These are phyloP conservation scores for Suhomyces prunicola DNA, from an alignment of 805 yeast species.

Conservation along the genomic window DNA sequence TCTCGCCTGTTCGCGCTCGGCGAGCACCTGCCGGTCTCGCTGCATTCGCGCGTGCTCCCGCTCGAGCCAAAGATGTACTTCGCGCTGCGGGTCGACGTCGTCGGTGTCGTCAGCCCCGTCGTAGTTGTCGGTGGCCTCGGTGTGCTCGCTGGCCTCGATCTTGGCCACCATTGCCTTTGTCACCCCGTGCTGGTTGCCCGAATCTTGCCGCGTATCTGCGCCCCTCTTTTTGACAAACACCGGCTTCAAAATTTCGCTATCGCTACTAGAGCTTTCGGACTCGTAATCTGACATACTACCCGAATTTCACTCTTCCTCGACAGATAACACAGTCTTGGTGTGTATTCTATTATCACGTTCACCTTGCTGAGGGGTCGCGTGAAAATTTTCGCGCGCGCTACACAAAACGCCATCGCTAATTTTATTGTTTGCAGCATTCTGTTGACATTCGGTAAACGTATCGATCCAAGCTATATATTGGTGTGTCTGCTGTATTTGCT, in stretches of 20 bases:
- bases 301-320: too few relatives aligned
- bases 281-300: background rate
- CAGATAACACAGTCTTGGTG: too few relatives aligned
- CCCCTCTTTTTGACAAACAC: conserved; percentile 5
- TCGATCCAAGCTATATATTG: background rate
- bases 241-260: conserved; percentile 8
- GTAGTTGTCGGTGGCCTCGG: conserved; percentile 1
- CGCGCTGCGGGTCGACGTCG: conserved; percentile 50
- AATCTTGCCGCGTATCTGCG: background rate
- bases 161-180: background rate
- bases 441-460: background rate
- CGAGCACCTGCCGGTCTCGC: conserved; percentile 30
- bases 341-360: background rate
- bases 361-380: background rate
- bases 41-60: conserved; percentile 37
- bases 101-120: conserved; percentile 55
- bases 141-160: background rate
- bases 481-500: background rate
- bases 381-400: conserved; percentile 1
- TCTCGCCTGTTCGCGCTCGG: conserved; percentile 9
- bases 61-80: conserved; percentile 36
- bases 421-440: background rate
- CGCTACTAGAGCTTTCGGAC: background rate
- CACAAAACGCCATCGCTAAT: background rate
- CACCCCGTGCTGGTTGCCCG: background rate